Evolutionary conservation across 306 rosid species (phyloP).

Genomic region (Quercus gilva): DNA sequence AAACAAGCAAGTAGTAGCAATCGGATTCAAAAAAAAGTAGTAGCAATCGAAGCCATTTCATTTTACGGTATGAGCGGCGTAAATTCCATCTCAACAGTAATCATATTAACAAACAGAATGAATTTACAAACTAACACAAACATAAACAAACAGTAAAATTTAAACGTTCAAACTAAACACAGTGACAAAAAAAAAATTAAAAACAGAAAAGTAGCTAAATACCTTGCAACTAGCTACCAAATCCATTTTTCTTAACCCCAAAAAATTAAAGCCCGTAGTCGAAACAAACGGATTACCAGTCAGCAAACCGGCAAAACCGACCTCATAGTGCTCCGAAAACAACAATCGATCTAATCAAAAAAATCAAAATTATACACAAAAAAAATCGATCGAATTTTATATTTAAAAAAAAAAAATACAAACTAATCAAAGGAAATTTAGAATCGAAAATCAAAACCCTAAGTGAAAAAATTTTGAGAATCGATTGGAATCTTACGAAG

Average conservation of each 20-base stretch:
- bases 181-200: background rate
- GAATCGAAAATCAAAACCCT: background rate
- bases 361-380: background rate
- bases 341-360: constrained; percentile 36
- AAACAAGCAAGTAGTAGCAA: background rate
- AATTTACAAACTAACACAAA: background rate
- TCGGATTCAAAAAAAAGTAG: too few relatives aligned
- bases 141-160: background rate
- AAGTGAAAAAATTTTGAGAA: background rate
- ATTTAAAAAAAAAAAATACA: constrained; percentile 3
- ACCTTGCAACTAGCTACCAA: constrained; percentile 62
- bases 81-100: background rate
- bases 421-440: background rate
- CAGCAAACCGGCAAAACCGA: constrained; percentile 14
- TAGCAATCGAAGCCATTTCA: background rate
- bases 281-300: constrained; percentile 4
- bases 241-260: constrained; percentile 36
- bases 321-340: constrained; percentile 24
- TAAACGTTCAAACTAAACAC: background rate
- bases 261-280: background rate
- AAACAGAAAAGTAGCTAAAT: constrained; percentile 4
- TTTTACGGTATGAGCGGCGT: background rate
- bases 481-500: background rate
- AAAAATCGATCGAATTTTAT: background rate
- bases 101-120: background rate